Evolutionary conservation across 208 protist species (phyloP).

Genomic region (Zelonia costaricensis): DNA sequence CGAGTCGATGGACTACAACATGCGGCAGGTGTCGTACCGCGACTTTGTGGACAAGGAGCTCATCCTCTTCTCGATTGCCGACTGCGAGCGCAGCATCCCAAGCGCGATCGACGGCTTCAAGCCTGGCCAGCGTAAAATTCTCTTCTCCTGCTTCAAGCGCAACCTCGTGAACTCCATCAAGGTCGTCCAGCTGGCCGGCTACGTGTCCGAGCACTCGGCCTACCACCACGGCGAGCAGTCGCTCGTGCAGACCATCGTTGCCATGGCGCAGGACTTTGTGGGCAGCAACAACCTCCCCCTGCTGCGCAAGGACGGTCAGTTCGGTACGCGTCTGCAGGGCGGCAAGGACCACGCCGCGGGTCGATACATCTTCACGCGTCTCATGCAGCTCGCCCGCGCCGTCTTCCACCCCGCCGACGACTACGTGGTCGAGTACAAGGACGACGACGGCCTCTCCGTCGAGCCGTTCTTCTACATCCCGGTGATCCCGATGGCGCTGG

Average conservation of each 20-base stretch:
- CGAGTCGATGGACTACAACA: slow-evolving; percentile 91
- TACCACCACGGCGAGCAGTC: slow-evolving; percentile 99
- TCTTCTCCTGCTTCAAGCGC: slow-evolving; percentile 99
- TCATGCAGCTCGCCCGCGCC: slow-evolving; percentile 93
- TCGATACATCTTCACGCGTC: slow-evolving; percentile 99
- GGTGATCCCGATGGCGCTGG: slow-evolving; percentile 98
- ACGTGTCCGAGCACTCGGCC: slow-evolving; percentile 98
- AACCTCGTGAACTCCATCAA: slow-evolving; percentile 99
- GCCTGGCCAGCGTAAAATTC: slow-evolving; percentile 99
- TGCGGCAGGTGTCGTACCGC: slow-evolving; percentile 86
- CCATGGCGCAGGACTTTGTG: slow-evolving; percentile 98
- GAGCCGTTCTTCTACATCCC: slow-evolving; percentile 99
- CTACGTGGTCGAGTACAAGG: slow-evolving; percentile 96
- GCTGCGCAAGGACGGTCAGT: slow-evolving; percentile 98
- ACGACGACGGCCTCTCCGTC: slow-evolving; percentile 99
- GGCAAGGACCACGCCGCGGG: slow-evolving; percentile 98
- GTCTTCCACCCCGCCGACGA: slow-evolving; percentile 99
- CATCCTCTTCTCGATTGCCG: slow-evolving; percentile 98
- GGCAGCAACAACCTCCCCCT: slow-evolving; percentile 99
- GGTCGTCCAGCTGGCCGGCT: slow-evolving; percentile 99
- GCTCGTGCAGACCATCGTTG: slow-evolving; percentile 98
- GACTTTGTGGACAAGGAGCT: slow-evolving; percentile 99
- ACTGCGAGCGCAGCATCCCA: slow-evolving; percentile 95
- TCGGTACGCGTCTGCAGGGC: slow-evolving; percentile 98
- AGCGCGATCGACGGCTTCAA: slow-evolving; percentile 99